phyloP scores from a whole-genome alignment of 352 stramenopile genomes.

The Globisporangium perplexum region DNA sequence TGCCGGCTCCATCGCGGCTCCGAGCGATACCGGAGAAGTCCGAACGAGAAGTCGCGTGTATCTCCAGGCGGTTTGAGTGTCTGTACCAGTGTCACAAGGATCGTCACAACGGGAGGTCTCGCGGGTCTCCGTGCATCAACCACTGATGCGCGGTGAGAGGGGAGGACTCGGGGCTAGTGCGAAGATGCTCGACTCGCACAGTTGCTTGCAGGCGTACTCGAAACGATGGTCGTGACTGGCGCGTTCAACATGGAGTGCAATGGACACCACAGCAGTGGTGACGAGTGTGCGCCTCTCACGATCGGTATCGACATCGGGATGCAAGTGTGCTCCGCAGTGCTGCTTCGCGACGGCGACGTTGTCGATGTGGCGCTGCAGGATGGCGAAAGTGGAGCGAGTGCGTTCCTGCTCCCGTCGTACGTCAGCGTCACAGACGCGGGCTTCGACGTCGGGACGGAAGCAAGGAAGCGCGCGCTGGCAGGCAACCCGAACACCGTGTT shows the following conservation, averaged over 20 bases:
- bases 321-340: constrained; percentile 3
- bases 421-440: constrained; percentile 6
- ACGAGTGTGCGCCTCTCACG: background rate
- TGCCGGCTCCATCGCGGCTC: background rate
- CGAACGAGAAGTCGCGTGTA: too few species aligned
- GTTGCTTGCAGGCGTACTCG: background rate
- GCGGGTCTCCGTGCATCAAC: background rate
- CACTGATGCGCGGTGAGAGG: background rate
- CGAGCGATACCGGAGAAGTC: too few species aligned
- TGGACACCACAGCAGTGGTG: background rate
- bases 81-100: too few species aligned
- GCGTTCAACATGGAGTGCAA: background rate
- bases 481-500: constrained; percentile 24
- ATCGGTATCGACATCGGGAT: constrained; percentile 12
- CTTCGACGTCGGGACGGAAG: constrained; percentile 2
- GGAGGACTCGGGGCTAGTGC: background rate
- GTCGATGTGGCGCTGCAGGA: constrained; percentile 1
- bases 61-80: too few species aligned
- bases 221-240: background rate
- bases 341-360: background rate
- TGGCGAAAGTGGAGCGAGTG: background rate
- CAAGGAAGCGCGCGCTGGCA: constrained; percentile 1
- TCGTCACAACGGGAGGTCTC: too few species aligned
- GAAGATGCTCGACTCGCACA: background rate
- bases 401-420: background rate